Base-by-base conservation (phyloP, 208 protist genomes). In the Crithidia thermophila region DNA sequence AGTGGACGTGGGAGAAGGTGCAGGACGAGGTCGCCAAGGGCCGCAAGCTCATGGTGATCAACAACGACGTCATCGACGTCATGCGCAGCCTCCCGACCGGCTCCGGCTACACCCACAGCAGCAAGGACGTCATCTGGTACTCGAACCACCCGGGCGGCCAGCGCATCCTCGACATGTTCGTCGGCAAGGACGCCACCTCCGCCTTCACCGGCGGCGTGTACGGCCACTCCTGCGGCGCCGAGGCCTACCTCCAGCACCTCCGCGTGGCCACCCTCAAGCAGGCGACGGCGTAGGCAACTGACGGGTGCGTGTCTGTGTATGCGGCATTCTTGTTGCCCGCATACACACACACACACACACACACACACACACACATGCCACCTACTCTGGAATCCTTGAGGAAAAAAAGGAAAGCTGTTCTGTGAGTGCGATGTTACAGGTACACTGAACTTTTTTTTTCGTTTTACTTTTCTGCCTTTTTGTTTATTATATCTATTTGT, bases 201-300 rank as follows among this genome's bases (percentile, higher is more conserved):
- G 87, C 77, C 33, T 94, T 96, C 70, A 78, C 59, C 43, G 85
- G 87, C 51, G 80, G 75, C 5, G 79, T 93, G 16, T 93, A 95
- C 79, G 79, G 76, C 16, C 87, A 95, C 73, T 82, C 77, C 14
- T 63, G 63, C 36, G 84, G 75, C 16, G 87, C 87, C 7, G 80
- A 87, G 67, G 84, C 77, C 46, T 61, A 92, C 49, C 73, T 93
- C 27, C 64, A 70, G 51, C 72, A 90, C 60, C 82, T 94, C 20
- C 78, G 84, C 63, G 79, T 94, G 25, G 84, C 81, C 11, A 74
- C 71, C 49, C 52, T 92, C 18, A 81, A 78, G 67, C 8, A 43
- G 30, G 47, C 21, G 31, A 47, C 57, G 20, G 47, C 67, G 21
- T 74, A 23, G 58, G 39, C 25, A 36, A 20, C 31, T 4, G 3